These are phyloP conservation scores for Geotrichum phurueaensis DNA, from an alignment of 1,139 yeast species.

Conservation along the genomic window DNA sequence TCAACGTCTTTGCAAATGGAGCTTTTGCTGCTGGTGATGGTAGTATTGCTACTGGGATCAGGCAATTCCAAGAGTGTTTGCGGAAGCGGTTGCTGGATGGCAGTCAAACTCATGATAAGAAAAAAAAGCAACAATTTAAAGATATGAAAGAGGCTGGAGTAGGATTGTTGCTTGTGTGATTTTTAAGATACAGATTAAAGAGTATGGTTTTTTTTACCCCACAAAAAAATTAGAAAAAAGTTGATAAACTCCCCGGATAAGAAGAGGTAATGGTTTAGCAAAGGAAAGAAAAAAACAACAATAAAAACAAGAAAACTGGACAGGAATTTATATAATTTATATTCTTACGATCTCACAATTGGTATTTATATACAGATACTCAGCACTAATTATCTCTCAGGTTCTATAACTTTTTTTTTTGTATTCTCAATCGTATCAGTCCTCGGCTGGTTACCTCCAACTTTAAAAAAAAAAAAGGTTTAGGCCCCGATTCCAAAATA, in stretches of 20 bases:
- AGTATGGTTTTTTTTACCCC: not conserved
- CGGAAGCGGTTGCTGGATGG: not conserved
- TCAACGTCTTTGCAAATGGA: not conserved
- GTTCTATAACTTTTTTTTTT: not conserved
- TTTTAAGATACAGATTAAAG: no score
- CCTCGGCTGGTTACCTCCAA: not conserved
- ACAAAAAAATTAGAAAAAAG: not conserved
- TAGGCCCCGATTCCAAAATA: not conserved
- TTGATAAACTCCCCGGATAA: not conserved
- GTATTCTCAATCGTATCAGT: not conserved
- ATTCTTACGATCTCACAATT: not conserved
- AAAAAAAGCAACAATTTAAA: not conserved
- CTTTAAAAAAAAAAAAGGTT: no score
- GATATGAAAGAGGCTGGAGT: no score
- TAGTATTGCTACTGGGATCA: not conserved
- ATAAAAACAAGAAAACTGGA: no score
- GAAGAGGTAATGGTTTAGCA: no score
- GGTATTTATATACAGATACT: no score
- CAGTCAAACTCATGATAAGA: not conserved
- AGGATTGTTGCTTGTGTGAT: no score
- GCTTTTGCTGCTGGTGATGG: not conserved
- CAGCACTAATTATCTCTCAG: no score
- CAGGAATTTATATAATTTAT: no score
- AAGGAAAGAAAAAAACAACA: not conserved
- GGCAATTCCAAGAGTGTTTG: not conserved